Conservation (phyloP, 495 filamentous ascomycete species). For the Penicillium alfredii region DNA sequence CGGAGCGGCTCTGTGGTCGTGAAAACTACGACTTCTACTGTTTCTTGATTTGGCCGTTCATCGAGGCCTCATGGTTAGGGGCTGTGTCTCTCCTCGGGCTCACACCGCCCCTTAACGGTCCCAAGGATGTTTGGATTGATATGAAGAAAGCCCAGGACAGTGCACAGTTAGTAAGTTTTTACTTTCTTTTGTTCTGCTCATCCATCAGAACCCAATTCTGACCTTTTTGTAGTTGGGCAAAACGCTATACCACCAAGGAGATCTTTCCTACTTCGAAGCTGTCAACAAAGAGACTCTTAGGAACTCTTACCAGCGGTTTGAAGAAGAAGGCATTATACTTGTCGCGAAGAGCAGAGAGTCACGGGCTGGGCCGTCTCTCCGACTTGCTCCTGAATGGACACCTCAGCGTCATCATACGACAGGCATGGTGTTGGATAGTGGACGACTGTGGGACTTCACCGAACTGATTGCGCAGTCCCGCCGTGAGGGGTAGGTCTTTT, state of each 20-base stretch:
- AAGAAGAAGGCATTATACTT: constrained; percentile 83
- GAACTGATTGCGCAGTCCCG: constrained; percentile 77
- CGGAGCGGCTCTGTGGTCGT: constrained; percentile 68
- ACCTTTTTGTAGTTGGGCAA: constrained; percentile 69
- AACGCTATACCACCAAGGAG: constrained; percentile 95
- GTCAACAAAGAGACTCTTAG: constrained; percentile 97
- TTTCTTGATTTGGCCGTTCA: constrained; percentile 96
- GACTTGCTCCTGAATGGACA: constrained; percentile 71
- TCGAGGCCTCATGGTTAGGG: constrained; percentile 87
- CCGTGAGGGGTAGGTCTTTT: constrained; percentile 63
- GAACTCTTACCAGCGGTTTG: constrained; percentile 82
- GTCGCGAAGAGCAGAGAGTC: constrained; percentile 56
- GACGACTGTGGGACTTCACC: constrained; percentile 82
- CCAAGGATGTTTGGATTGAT: constrained; percentile 69
- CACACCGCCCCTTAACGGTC: constrained; percentile 58
- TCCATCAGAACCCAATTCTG: background rate
- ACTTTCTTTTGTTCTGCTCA: background rate
- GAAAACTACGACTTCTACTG: constrained; percentile 99
- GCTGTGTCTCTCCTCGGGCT: constrained; percentile 80
- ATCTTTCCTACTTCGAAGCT: constrained; percentile 92
- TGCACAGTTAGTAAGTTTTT: constrained; percentile 64
- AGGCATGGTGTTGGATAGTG: constrained; percentile 58
- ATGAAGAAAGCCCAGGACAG: constrained; percentile 70
- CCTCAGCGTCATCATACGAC: constrained; percentile 57
- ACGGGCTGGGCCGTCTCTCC: constrained; percentile 52